Base-by-base conservation (phyloP, 495 filamentous ascomycete genomes). In the Apodospora peruviana region DNA sequence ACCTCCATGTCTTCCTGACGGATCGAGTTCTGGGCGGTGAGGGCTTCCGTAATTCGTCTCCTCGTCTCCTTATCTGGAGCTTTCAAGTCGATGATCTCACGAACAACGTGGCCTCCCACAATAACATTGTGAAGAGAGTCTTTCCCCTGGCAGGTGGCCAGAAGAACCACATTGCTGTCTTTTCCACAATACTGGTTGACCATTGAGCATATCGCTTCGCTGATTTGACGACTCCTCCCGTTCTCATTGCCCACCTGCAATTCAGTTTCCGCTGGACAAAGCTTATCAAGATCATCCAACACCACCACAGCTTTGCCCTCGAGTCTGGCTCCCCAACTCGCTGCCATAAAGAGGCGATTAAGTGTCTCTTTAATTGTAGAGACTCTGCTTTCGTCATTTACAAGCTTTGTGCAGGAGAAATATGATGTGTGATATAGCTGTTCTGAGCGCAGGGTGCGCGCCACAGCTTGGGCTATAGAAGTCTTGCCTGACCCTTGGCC, bases 31-130 rank as follows among this genome's bases (percentile, higher is more conserved):
- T 72, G 61, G 47, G 62, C 67, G 8, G 80, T 76, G 7, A 88
- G 70, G 47, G 86, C 84, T 56, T 96, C 87, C 48, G 96, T 70
- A 8, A 97, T 81, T 48, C 80, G 78, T 25, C 90, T 74, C 50
- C 93, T 77, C n/a, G 83, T 87, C 50, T 96, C 90, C 64, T 97
- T 96, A 55, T 91, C 87, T 1, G 91, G 94, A 0, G 91, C 90
- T 55, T 86, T 86, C 48, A 98, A 70, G 17, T 78, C 79, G n/a
- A 95, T 74, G 42, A 91, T 88, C 56, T 95, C 89, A 35, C 86
- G 77, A 37, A 88, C 83, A 14, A 93, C 76, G 61, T 91, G 88
- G 3, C 85, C 86, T 14, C 87, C 84, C 21, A 91, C 78, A 40
- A 95, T 76, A 12, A 89, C 75, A 51, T 84, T 87, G 60, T 94